A percentile compares a stretch with the other conserved stretches of the same genome.
Evolutionary conservation across 2,329 filamentous ascomycete genomes (phyloP).

Genomic region (Tolypocladium capitatum): DNA sequence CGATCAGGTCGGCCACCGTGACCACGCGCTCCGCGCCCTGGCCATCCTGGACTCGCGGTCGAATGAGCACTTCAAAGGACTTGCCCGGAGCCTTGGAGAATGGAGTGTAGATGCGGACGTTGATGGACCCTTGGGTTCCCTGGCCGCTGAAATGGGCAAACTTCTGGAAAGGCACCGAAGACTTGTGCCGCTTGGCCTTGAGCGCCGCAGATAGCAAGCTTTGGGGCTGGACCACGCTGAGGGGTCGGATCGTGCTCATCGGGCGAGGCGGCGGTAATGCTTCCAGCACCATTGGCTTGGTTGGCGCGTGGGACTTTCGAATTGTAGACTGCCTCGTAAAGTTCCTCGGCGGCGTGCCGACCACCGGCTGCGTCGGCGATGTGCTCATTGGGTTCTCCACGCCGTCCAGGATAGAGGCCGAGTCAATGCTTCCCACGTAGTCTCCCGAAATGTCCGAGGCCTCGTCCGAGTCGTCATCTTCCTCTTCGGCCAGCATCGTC

Average conservation of each 20-base stretch:
- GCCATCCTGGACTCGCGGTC: conserved; percentile 55
- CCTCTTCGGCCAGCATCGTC: conserved; percentile 41
- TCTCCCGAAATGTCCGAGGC: conserved; percentile 50
- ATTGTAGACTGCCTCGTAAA: conserved; percentile 50
- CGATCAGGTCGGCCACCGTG: conserved; percentile 70
- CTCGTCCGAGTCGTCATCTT: conserved; percentile 48
- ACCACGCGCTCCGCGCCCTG: conserved; percentile 48
- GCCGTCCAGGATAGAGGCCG: conserved; percentile 55
- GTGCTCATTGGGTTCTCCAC: conserved; percentile 44
- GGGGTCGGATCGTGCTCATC: conserved; percentile 46
- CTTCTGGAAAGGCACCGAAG: conserved; percentile 59
- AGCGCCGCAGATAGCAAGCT: conserved; percentile 61
- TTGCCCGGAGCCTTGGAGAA: conserved; percentile 52
- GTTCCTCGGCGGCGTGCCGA: conserved; percentile 50
- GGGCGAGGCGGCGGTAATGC: conserved; percentile 60
- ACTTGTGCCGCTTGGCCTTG: conserved; percentile 56
- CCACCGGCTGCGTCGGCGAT: conserved; percentile 42
- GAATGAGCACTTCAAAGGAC: conserved; percentile 59
- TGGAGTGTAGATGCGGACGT: conserved; percentile 64
- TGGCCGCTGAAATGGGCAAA: conserved; percentile 68
- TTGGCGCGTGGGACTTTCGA: conserved; percentile 43
- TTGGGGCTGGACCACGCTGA: conserved; percentile 55
- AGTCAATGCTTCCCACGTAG: conserved; percentile 56
- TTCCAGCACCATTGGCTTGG: conserved; percentile 44
- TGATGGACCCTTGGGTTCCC: conserved; percentile 63